Conservation (phyloP, 345 rosid species). For the Mallotus nudiflorus region DNA sequence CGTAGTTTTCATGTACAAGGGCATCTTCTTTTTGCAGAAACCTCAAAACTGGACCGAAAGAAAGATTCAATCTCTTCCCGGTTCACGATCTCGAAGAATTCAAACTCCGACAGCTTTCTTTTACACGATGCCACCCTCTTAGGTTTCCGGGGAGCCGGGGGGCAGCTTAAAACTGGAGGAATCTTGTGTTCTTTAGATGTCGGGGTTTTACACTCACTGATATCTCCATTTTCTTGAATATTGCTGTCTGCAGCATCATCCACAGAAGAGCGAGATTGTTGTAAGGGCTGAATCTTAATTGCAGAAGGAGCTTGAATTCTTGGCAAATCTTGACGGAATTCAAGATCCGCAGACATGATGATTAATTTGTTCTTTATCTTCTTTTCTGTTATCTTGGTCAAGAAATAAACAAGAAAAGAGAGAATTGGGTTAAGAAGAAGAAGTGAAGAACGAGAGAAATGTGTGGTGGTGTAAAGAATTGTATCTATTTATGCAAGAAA, state of each 20-base stretch:
- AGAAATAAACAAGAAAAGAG: background rate
- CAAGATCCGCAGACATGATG: slow-evolving; percentile 41
- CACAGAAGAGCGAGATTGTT: background rate
- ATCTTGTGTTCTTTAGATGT: slow-evolving; percentile 38
- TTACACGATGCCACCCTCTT: slow-evolving; percentile 24
- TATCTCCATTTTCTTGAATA: background rate
- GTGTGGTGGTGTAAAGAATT: background rate
- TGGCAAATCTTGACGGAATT: slow-evolving; percentile 28
- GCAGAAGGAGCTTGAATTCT: slow-evolving; percentile 13
- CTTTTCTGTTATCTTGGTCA: background rate
- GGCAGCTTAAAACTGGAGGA: slow-evolving; percentile 31
- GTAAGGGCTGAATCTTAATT: slow-evolving; percentile 14
- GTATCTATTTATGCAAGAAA: slow-evolving; percentile 7
- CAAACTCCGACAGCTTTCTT: slow-evolving; percentile 42
- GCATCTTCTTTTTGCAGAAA: slow-evolving; percentile 21
- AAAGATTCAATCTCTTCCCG: slow-evolving; percentile 35
- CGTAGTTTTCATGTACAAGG: slow-evolving; percentile 22
- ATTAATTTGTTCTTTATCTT: no score
- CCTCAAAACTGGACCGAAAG: slow-evolving; percentile 19
- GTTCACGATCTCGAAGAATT: slow-evolving; percentile 39
- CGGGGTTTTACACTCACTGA: slow-evolving; percentile 22
- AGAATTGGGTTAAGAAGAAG: background rate
- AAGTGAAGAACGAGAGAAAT: background rate
- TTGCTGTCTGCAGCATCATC: background rate
- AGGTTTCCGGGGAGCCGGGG: slow-evolving; percentile 45